Base-by-base conservation (phyloP, 1,284 basidiomycete species). In the Vanrija humicola region DNA sequence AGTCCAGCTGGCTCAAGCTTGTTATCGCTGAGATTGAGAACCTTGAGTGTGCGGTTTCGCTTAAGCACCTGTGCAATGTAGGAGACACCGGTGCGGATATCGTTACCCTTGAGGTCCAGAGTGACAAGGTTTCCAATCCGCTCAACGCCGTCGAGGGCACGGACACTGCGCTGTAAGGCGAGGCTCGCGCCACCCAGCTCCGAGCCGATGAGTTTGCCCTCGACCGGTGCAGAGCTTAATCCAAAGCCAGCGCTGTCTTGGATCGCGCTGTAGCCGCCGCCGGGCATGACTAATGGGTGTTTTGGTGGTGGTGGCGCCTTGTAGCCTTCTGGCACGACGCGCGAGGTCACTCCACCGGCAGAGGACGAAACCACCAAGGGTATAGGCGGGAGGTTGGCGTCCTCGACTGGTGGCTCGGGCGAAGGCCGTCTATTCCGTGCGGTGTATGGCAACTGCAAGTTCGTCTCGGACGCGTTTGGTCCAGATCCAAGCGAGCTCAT, bases 31-130 rank as follows among this genome's bases (percentile, higher is more conserved):
- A 98, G 77, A 71, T 97, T 98, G 29, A 97, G 82, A 14, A 97
- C 88, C 72, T 94, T 95, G 39, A 98, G 80, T 1, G 95, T 98
- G 28, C 93, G 82, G 74, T 98, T 98, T 43, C 94, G 86, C 73
- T 97, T 98, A 59, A 98, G 79, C 0, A 97, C 94, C 76, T 97
- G 93, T 0, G 92, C 88, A 42, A 98, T 84, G 72, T 96, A 96
- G 0, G 84, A 84, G 23, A 97, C 87, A 0, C 94, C 93, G 50
- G 75, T 83, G 88, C 87, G 80, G 38, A 98, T 82, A 74, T 97
- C 93, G 74, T 98, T 98, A 10, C 88, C 87, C 73, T 86, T 87
- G 59, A 98, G 77, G 79, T 98, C 95, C 56, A 98, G 79, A 25
- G 92, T 97, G 68, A 88, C 80, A 54, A 98, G 76, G 15, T 85